Evolutionary conservation across 352 stramenopile genomes (phyloP).

Genomic region (Pythium rhizo-oryzae): DNA sequence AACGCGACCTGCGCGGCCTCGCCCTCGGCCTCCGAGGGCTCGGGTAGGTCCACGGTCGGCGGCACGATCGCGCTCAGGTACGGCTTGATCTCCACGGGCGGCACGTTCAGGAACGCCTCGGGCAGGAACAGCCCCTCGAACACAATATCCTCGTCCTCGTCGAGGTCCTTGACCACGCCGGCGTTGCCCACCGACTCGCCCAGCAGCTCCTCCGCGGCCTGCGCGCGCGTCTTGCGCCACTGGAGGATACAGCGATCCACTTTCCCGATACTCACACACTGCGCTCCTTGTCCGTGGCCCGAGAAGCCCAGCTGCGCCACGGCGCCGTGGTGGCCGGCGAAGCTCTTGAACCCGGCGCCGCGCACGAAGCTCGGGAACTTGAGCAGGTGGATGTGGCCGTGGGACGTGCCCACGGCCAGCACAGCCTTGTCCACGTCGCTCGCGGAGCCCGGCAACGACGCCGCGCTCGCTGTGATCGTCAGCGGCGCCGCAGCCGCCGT

Average conservation of each 20-base stretch:
- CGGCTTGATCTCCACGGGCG: conserved; percentile 57
- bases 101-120: conserved; percentile 60
- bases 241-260: conserved; percentile 70
- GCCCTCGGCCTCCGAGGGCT: conserved; percentile 46
- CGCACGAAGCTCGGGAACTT: conserved; percentile 65
- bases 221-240: conserved; percentile 52
- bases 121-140: conserved; percentile 57
- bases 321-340: conserved; percentile 55
- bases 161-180: conserved; percentile 46
- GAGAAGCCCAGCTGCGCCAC: conserved; percentile 56
- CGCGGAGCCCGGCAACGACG: conserved; percentile 36
- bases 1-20: conserved; percentile 39
- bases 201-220: conserved; percentile 8
- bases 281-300: conserved; percentile 32
- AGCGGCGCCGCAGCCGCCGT: conserved; percentile 32
- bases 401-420: conserved; percentile 51
- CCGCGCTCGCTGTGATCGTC: conserved; percentile 48
- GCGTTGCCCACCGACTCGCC: conserved; percentile 20
- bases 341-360: conserved; percentile 57
- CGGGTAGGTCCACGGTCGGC: conserved; percentile 37
- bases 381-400: conserved; percentile 57
- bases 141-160: conserved; percentile 57
- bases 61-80: conserved; percentile 68
- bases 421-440: conserved; percentile 35
- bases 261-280: conserved; percentile 63